phyloP scores from a whole-genome alignment of 768 basidiomycete genomes.

The Mycena maculata region DNA sequence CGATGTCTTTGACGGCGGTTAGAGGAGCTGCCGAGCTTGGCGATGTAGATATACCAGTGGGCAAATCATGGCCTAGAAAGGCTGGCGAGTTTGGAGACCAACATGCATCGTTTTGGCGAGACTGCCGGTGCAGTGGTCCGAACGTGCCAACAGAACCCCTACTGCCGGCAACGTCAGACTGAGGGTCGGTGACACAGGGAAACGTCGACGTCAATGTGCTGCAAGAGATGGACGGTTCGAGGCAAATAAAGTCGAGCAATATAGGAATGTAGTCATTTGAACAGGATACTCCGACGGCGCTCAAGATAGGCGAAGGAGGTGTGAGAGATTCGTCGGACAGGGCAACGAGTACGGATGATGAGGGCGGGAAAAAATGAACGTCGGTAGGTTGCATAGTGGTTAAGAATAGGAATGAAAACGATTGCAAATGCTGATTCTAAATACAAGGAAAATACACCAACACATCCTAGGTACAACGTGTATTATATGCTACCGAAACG shows the following conservation, averaged over 20 bases:
- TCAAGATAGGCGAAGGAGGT: conserved; percentile 61
- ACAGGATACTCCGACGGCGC: conserved; percentile 47
- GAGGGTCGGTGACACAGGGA: conserved; percentile 1
- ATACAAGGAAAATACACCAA: no score
- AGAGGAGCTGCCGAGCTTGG: background rate
- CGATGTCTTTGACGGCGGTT: background rate
- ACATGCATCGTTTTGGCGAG: conserved; percentile 14
- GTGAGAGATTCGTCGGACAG: conserved; percentile 51
- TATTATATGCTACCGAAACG: no score
- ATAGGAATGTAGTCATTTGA: conserved; percentile 60
- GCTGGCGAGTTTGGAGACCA: conserved; percentile 21
- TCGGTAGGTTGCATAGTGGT: conserved; percentile 13
- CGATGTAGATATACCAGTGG: conserved; percentile 9
- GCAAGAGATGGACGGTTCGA: background rate
- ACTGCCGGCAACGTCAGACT: conserved; percentile 1
- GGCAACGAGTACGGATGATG: conserved; percentile 55
- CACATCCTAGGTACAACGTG: no score
- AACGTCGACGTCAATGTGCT: conserved; percentile 16
- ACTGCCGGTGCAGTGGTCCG: conserved; percentile 37
- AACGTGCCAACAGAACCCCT: conserved; percentile 43
- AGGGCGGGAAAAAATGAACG: conserved; percentile 44
- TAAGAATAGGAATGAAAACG: conserved; percentile 32
- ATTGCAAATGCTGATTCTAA: no score
- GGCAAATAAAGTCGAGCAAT: conserved; percentile 48
- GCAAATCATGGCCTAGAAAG: conserved; percentile 2